Percentiles rank a stretch among this genome's conserved stretches.
Evolutionary conservation across 2,329 filamentous ascomycete species (phyloP).

Genomic region (Penicillium concentricum): DNA sequence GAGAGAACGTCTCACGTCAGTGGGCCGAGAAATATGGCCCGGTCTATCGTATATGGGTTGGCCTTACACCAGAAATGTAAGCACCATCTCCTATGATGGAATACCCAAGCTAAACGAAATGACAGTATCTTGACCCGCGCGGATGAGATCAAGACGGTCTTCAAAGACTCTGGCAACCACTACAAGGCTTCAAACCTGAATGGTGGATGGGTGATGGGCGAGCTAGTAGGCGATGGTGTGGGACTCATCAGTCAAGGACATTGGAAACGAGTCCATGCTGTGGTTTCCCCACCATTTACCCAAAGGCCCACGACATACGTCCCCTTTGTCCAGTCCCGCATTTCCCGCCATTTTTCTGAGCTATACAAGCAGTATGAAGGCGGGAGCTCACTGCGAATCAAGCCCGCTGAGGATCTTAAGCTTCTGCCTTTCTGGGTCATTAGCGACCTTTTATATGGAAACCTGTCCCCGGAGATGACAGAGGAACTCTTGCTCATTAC

Average conservation of each 20-base stretch:
- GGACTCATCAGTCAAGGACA: slow-evolving; percentile 40
- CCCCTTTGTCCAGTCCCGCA: slow-evolving; percentile 4
- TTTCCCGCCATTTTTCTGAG: background rate
- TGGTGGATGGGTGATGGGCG: slow-evolving; percentile 41
- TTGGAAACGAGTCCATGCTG: slow-evolving; percentile 4
- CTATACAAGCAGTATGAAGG: background rate
- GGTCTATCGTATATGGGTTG: slow-evolving; percentile 43
- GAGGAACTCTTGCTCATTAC: slow-evolving; percentile 21
- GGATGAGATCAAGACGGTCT: slow-evolving; percentile 38
- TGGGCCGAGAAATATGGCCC: slow-evolving; percentile 39
- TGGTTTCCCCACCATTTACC: background rate
- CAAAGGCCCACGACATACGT: background rate
- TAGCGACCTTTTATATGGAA: slow-evolving; percentile 42
- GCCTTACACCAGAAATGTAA: slow-evolving; percentile 43
- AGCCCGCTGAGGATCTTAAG: slow-evolving; percentile 33
- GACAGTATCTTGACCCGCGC: slow-evolving; percentile 39
- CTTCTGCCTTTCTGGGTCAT: slow-evolving; percentile 42
- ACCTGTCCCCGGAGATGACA: slow-evolving; percentile 23
- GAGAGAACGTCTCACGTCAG: slow-evolving; percentile 29
- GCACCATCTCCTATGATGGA: slow-evolving; percentile 1
- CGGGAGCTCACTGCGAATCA: background rate
- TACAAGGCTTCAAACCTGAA: slow-evolving; percentile 45
- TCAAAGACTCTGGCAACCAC: slow-evolving; percentile 48
- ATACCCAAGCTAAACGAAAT: background rate
- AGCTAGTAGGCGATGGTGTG: slow-evolving; percentile 46